Percentiles rank a stretch among this genome's conserved stretches.
Conservation (phyloP, 225 moss, liverwort and hornwort genomes). For the Physcomitrellopsis africana region DNA sequence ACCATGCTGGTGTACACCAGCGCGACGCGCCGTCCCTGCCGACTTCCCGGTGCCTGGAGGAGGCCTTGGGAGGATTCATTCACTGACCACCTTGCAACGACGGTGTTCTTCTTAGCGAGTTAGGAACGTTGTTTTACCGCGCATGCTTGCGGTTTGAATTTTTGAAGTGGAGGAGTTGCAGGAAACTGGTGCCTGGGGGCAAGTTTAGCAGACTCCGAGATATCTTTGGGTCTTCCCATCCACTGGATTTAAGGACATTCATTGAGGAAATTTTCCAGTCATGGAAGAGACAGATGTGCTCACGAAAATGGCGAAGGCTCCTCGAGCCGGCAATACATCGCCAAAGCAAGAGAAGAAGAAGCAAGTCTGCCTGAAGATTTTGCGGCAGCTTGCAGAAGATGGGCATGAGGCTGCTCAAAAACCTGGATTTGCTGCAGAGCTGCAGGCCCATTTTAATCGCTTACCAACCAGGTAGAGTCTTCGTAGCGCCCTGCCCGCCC, state of each 20-base stretch:
- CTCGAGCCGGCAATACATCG: slow-evolving; percentile 31
- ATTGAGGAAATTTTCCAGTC: neutral
- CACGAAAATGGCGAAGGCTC: slow-evolving; percentile 34
- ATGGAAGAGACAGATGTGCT: slow-evolving; percentile 59
- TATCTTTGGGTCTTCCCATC: neutral
- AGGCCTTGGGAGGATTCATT: slow-evolving; percentile 41
- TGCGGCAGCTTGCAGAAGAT: slow-evolving; percentile 40
- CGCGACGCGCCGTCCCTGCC: slow-evolving; percentile 66
- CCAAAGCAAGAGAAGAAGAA: slow-evolving; percentile 65
- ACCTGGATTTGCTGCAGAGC: slow-evolving; percentile 84
- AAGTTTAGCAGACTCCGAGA: neutral
- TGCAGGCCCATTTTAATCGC: slow-evolving; percentile 82
- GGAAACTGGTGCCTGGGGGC: neutral
- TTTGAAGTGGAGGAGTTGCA: slow-evolving; percentile 1
- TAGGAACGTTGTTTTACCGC: neutral
- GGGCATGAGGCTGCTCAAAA: slow-evolving; percentile 35
- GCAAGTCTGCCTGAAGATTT: slow-evolving; percentile 76
- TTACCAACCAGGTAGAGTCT: slow-evolving; percentile 77
- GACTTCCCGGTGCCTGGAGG: slow-evolving; percentile 57
- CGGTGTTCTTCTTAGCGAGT: slow-evolving; percentile 5
- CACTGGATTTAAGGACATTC: neutral
- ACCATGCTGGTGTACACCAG: slow-evolving; percentile 70
- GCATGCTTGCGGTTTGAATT: neutral
- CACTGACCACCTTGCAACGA: neutral
- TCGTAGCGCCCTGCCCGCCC: neutral